Base-by-base conservation (phyloP, 305 asterid species). In the Fraxinus xanthoxyloides region DNA sequence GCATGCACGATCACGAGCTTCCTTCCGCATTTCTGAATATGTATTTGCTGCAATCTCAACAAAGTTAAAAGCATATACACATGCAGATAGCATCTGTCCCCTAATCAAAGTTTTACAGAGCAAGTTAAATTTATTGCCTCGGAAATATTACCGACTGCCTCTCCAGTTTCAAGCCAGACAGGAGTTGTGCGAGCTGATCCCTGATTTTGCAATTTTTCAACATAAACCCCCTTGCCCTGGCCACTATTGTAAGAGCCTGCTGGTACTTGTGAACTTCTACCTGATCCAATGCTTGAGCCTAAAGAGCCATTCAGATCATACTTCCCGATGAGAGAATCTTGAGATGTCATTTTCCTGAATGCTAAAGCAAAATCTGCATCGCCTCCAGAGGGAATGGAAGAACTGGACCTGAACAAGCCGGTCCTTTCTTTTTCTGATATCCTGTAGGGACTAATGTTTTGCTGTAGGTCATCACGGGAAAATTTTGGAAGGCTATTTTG, bases 1-100 rank as follows among this genome's bases (percentile, higher is more conserved):
- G 19, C 92, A 92, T 78, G 96, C 97, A 89, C 91, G 97, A 82
- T 91, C 99, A 82, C 93, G 93, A 86, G 98, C 97, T 79, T 93
- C 99, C 84, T 91, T 97, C 87, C 90, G 91, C 91, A 86, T 89
- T 72, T 90, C 99, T 84, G 97, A 78, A 80, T 93, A 92, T 88
- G 91, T 85, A 85, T 89, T 90, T 65, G 92, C 99, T 95, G 97
- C 88, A 87, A 94, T 82, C 86, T 84, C 93, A 84, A 90, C 78
- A 88, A 84, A 82, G 86, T 91, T 89, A 88, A 90, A 90, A 85
- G 85, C 84, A 86, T 61, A 83, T 82, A 86, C 15, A 85, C 79
- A 30, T 17, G 83, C 85, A 86, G 24, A 82, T 79, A 77, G 67
- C 73, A 81, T 76, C 72, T 80, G 73, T 77, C 81, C 65, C 77